These are phyloP conservation scores for Pseudomonodictys pantanalensis DNA, from an alignment of 495 filamentous ascomycete genomes.

Conservation along the genomic window DNA sequence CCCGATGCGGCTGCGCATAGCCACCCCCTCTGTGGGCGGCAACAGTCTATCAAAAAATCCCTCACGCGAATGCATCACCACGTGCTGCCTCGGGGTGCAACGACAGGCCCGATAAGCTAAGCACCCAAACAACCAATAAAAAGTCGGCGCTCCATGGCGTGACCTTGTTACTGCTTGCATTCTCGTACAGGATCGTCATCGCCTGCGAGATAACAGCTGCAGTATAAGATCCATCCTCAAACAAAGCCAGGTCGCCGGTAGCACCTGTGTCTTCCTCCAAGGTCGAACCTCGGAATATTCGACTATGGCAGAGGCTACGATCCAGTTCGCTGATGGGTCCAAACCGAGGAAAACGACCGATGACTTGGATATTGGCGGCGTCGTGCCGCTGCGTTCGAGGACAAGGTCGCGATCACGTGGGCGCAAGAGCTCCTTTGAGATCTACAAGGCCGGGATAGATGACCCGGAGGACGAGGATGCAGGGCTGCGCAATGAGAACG, in stretches of 20 bases:
- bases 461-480: constrained; percentile 31
- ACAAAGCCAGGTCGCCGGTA: neutral
- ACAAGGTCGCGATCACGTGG: constrained; percentile 17
- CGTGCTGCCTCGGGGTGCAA: constrained; percentile 1
- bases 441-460: constrained; percentile 3
- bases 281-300: neutral
- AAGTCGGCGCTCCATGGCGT: neutral
- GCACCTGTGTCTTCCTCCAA: neutral
- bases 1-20: constrained; percentile 2
- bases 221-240: constrained; percentile 1
- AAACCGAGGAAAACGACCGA: constrained; percentile 2
- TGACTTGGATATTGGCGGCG: constrained; percentile 12
- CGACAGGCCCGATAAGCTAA: constrained; percentile 13
- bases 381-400: constrained; percentile 20
- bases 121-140: constrained; percentile 14
- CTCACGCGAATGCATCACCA: constrained; percentile 9
- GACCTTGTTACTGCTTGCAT: constrained; percentile 16
- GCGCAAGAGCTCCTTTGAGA: constrained; percentile 9
- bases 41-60: neutral
- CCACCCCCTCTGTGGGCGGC: neutral
- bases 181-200: constrained; percentile 7
- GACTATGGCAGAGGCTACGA: constrained; percentile 18
- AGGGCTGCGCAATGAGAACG: constrained; percentile 28
- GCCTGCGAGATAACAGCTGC: constrained; percentile 12
- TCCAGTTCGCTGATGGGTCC: constrained; percentile 11